Base-by-base conservation (phyloP, 495 filamentous ascomycete genomes). In the Penicillium ochrochloron region DNA sequence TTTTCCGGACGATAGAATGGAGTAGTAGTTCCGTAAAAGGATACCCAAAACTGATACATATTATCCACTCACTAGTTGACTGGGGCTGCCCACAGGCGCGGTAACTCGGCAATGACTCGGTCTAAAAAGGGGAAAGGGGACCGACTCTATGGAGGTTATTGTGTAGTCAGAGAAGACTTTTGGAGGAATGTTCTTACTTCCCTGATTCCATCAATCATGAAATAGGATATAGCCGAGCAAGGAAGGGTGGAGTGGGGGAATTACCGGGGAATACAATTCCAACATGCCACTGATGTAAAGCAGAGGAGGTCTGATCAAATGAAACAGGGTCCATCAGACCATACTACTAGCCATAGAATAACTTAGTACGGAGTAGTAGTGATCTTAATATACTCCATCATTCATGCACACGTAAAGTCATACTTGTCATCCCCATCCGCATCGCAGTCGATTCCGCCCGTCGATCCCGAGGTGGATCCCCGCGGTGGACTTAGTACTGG, bases 401-500 rank as follows among this genome's bases (percentile, higher is more conserved):
- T 33, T 9, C 31, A 33, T 9, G 31, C 8, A 33, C 7, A 33
- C 7, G 42, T 19, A 23, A 19, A 23, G 9, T 50, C 29, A 33
- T 27, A 27, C 25, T 27, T 27, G 25, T 5, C 0, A 21, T 50
- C 27, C 48, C 44, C 11, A 33, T 9, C 8, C 31, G 31, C 9
- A 51, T 25, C 25, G 48, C 48, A 27, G 25, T 52, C 48, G 1
- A 52, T 56, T 37, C 53, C 33, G 53, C 29, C 59, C 27, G 62
- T 55, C 35, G 39, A 60, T 60, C 62, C 61, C 41, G 61, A 37
- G 37, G 63, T 65, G 57, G 63, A 65, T 56, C 58, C 51, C 17
- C n/a, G n/a, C n/a, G 29, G 48, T 52, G 48, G 14, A 52, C 9
- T 21, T n/a, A n/a, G n/a, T n/a, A n/a, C n/a, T 42, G 42, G 11